These are phyloP conservation scores for Eremothecium sinecaudum DNA, from an alignment of 1,139 yeast genomes.

Conservation along the genomic window DNA sequence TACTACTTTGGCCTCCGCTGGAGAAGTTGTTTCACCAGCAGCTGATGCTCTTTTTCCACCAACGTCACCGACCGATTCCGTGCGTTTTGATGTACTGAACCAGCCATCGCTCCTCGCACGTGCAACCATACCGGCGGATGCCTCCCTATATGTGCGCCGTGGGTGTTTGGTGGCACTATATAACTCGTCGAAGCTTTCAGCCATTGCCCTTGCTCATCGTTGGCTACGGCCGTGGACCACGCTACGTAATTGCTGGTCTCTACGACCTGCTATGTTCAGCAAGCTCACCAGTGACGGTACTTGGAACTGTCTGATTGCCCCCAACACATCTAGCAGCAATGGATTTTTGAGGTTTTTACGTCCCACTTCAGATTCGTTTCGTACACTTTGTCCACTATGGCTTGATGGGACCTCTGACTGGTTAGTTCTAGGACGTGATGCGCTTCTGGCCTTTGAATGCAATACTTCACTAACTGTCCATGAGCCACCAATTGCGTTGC, in stretches of 20 bases:
- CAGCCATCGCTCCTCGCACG: constrained; percentile 19
- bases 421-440: constrained; percentile 26
- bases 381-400: constrained; percentile 22
- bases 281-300: constrained; percentile 15
- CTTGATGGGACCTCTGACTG: constrained; percentile 28
- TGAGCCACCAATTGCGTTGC: constrained; percentile 1
- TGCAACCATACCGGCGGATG: constrained; percentile 16
- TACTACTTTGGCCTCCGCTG: constrained; percentile 9
- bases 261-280: constrained; percentile 17
- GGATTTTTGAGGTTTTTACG: constrained; percentile 5
- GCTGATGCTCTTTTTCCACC: constrained; percentile 12
- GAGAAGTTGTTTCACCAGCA: constrained; percentile 10
- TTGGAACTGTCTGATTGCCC: constrained; percentile 19
- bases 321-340: constrained; percentile 10
- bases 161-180: constrained; percentile 14
- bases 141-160: constrained; percentile 19
- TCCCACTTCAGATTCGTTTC: constrained; percentile 10
- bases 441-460: constrained; percentile 28
- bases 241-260: constrained; percentile 13
- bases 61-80: constrained; percentile 5
- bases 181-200: constrained; percentile 15
- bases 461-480: constrained; percentile 24
- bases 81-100: constrained; percentile 15
- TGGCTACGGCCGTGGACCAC: constrained; percentile 21
- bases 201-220: constrained; percentile 16